Evolutionary conservation across 2,329 filamentous ascomycete species (phyloP), one percentile per base, ranked within the genome.

Genomic region (Blastomyces percursus): DNA sequence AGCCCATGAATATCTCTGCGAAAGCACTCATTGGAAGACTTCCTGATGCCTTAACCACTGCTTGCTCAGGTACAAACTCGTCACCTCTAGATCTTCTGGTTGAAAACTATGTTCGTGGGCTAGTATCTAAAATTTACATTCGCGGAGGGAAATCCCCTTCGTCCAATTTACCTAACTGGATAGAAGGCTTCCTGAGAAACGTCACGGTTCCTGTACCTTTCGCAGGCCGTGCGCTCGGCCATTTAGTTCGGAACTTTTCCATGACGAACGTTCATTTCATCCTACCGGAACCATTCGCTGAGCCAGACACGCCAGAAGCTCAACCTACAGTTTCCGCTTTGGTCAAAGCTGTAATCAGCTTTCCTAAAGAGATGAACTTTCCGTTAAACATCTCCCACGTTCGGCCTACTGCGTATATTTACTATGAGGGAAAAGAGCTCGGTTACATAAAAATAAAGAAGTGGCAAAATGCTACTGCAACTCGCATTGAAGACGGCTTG

Each of bases 311-410:
- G 12, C 89, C 90, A 0, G 84, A 87, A 59, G 81, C 88, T 3
- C 84, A 88, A 61, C 91, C 92, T 11, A 86, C 84, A 61, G 86
- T 99, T 19, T 96, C 91, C 38, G 92, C 92, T 2, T 86, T 87
- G 24, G 88, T 96, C 55, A 80, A 89, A 64, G 92, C 92, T 12
- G 79, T 92, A 21, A 87, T 95, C 32, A 85, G 80, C 12, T 74
- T 97, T 42, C 94, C 94, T 0, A 82, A 89, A 52, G 89, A 96
- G 72, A 87, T 97, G 81, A 91, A 96, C 70, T 88, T 97, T 67
- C 84, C 87, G 59, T 77, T 99, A 60, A 85, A 89, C 65, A 90
- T 97, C 51, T 86, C 86, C 46, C 82, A 82, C 63, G 84, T 99
- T 57, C 84, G 86, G 61, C 91, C 93, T 1, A 83, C 84, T 61